Conservation (phyloP, 495 filamentous ascomycete species). For the Neurospora africana region DNA sequence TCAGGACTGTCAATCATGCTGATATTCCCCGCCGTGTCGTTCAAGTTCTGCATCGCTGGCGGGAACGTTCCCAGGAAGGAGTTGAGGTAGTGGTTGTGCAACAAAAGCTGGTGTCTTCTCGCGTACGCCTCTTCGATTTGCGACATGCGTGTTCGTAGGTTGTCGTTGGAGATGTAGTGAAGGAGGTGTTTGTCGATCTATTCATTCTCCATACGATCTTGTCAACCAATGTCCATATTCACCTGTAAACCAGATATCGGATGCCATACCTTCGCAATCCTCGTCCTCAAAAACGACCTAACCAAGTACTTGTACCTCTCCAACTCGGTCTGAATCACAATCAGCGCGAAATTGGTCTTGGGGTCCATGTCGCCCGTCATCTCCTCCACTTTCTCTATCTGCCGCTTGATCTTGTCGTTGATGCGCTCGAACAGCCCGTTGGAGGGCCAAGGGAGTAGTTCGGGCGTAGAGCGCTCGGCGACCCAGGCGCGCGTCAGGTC, state of each 20-base stretch:
- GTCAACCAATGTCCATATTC: no score
- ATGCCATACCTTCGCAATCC: constrained; percentile 61
- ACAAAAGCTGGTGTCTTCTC: constrained; percentile 65
- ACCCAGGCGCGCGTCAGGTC: constrained; percentile 86
- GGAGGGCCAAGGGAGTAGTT: constrained; percentile 51
- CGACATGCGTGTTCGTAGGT: constrained; percentile 48
- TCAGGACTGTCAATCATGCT: constrained; percentile 90
- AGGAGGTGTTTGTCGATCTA: constrained; percentile 62
- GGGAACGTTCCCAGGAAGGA: constrained; percentile 80
- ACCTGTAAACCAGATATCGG: not conserved
- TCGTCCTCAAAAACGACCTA: constrained; percentile 70
- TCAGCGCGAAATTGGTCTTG: constrained; percentile 80
- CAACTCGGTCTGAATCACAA: constrained; percentile 93
- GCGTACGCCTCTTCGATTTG: constrained; percentile 66
- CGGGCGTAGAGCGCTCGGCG: constrained; percentile 77
- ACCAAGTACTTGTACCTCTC: constrained; percentile 86
- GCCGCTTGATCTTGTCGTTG: constrained; percentile 55
- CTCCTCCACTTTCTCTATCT: constrained; percentile 65
- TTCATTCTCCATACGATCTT: no score
- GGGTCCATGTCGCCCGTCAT: constrained; percentile 73
- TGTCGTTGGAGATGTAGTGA: constrained; percentile 45
- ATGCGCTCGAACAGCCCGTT: constrained; percentile 56
- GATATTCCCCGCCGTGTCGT: constrained; percentile 81
- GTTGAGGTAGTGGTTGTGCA: constrained; percentile 69
- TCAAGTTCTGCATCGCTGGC: constrained; percentile 59